Evolutionary conservation across 495 filamentous ascomycete genomes (phyloP).

Genomic region (Aeminium ludgeri): DNA sequence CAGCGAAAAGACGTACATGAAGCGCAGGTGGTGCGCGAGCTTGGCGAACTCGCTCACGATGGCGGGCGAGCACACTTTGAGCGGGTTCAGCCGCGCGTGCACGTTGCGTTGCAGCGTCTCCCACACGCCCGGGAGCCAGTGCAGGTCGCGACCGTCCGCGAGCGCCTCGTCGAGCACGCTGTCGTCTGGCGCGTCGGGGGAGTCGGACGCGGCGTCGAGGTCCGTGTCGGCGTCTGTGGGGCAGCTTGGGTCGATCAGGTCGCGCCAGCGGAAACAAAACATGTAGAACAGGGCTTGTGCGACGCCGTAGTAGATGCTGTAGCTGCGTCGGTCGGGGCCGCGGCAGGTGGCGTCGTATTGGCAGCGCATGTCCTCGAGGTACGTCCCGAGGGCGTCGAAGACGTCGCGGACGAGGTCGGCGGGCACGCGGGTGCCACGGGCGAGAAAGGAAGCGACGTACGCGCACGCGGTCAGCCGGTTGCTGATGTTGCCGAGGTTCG

Average conservation of each 20-base stretch:
- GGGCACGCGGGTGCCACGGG: slow-evolving; percentile 64
- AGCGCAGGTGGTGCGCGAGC: slow-evolving; percentile 62
- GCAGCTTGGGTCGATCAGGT: slow-evolving; percentile 46
- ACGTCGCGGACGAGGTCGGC: slow-evolving; percentile 58
- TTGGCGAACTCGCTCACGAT: slow-evolving; percentile 86
- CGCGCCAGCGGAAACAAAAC: slow-evolving; percentile 96
- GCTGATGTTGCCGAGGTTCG: slow-evolving; percentile 40
- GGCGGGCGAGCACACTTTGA: slow-evolving; percentile 85
- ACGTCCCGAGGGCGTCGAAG: slow-evolving; percentile 53
- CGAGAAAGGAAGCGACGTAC: slow-evolving; percentile 89
- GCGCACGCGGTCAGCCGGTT: slow-evolving; percentile 68
- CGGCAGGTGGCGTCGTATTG: slow-evolving; percentile 50
- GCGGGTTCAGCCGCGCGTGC: slow-evolving; percentile 74
- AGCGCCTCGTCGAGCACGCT: slow-evolving; percentile 35
- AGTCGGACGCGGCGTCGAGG: slow-evolving; percentile 28
- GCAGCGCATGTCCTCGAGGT: slow-evolving; percentile 49
- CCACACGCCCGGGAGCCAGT: slow-evolving; percentile 57
- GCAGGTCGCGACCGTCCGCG: slow-evolving; percentile 44
- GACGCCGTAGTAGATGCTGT: slow-evolving; percentile 70
- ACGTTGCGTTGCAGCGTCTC: slow-evolving; percentile 57
- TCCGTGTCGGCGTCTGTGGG: slow-evolving; percentile 28
- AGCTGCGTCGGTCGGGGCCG: slow-evolving; percentile 70
- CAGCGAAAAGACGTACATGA: slow-evolving; percentile 73
- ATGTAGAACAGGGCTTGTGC: slow-evolving; percentile 85
- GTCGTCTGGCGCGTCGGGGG: slow-evolving; percentile 35